Evolutionary conservation across 371 early-diverging fungal species (phyloP), one percentile per base, ranked within the genome.

Genomic region (Entomophthora muscae): DNA sequence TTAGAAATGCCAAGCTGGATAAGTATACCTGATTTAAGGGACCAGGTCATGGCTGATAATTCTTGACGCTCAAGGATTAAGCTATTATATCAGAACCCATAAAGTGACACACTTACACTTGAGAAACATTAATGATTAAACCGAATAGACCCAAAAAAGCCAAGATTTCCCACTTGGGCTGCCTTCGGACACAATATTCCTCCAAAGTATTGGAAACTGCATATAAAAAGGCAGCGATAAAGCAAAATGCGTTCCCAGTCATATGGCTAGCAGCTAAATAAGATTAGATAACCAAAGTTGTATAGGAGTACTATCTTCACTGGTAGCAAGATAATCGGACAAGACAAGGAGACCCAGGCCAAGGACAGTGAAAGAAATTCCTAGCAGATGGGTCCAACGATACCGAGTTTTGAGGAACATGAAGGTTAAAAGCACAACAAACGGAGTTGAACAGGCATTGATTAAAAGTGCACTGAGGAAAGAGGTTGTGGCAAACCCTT

Each of bases 371-470:
- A 84, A 54, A 31, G 83, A 61, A 27, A 85, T 82, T 7, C 84
- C 85, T 3, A 80, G 55, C 32, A 83, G 79, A 63, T 88, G 88
- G 52, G 73, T 71, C 73, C 78, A 76, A 21, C 78, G 72, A 68
- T 77, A 88, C 17, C 82, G 72, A 51, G 76, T 76, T 65, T 74
- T 75, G 59, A 88, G 68, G 60, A 85, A 76, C 52, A 84, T 71
- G 56, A 74, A 75, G 29, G 79, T 77, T 56, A 88, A 68, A 28
- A 84, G 63, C 64, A 87, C 76, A 27, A 83, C 83, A 10, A 78
- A 78, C 1, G 87, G 86, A 27, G 83, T 80, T 10, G 86, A 77
- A 84, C 86, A 87, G 13, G 85, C 74, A 66, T 86, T 86, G 28
- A 88, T 78, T 42, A 88, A 68, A 83, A 85, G 81, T 63, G 77